Conservation (phyloP, 148 eudicot species). For the Nyssa sinensis region DNA sequence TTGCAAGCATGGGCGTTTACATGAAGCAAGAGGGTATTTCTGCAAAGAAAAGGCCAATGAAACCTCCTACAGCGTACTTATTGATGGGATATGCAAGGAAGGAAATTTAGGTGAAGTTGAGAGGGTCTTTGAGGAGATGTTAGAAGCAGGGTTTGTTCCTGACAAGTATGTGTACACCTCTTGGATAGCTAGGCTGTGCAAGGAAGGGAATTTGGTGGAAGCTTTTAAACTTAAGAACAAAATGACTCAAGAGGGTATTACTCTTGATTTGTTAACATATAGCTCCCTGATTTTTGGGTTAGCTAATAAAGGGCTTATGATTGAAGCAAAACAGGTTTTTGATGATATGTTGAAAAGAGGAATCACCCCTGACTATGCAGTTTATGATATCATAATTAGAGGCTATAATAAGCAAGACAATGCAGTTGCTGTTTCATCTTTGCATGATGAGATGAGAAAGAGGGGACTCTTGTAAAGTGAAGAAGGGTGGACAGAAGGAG, state of each 20-base stretch:
- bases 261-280: constrained; percentile 24
- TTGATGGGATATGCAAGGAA: constrained; percentile 28
- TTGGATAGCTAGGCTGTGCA: constrained; percentile 26
- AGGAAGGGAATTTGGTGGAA: constrained; percentile 25
- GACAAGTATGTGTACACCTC: constrained; percentile 23
- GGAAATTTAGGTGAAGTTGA: constrained; percentile 24
- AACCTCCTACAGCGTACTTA: constrained; percentile 13
- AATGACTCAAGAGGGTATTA: constrained; percentile 18
- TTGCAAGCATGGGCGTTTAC: constrained; percentile 18
- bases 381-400: constrained; percentile 26
- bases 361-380: constrained; percentile 18
- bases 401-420: constrained; percentile 18
- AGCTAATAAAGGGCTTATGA: constrained; percentile 20
- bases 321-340: constrained; percentile 25
- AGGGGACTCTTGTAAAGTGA: constrained; percentile 5
- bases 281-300: constrained; percentile 22
- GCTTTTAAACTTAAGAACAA: constrained; percentile 26
- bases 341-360: constrained; percentile 23
- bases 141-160: constrained; percentile 14
- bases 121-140: constrained; percentile 13
- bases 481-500: neutral
- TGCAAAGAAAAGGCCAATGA: constrained; percentile 19
- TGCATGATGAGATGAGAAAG: constrained; percentile 23
- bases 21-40: constrained; percentile 17
- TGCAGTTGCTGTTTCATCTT: constrained; percentile 11